Conservation (phyloP, 192 early-diverging fungal species). For the Entrophospora sp. region DNA sequence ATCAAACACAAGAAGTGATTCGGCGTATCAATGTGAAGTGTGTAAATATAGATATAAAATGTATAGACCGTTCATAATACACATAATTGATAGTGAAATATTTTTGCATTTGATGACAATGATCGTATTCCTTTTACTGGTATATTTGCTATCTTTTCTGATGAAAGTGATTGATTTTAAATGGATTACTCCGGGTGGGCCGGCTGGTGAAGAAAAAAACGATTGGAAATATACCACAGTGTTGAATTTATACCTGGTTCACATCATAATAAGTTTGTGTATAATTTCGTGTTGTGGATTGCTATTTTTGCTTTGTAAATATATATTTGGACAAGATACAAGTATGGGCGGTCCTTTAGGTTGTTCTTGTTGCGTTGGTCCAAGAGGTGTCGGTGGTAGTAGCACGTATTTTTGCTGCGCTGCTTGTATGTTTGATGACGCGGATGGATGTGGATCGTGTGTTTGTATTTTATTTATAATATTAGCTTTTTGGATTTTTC, state of each 20-base stretch:
- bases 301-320: neutral
- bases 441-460: neutral
- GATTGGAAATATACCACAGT: neutral
- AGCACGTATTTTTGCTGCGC: no score
- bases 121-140: neutral
- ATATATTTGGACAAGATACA: neutral
- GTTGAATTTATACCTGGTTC: neutral
- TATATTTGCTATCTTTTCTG: neutral
- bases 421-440: no score
- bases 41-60: slow-evolving; percentile 14
- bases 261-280: neutral
- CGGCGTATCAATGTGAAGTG: slow-evolving; percentile 13
- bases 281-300: slow-evolving; percentile 1
- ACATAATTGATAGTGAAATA: neutral
- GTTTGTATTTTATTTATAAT: neutral
- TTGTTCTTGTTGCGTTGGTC: no score
- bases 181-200: no score
- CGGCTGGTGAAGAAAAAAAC: neutral
- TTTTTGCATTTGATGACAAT: neutral
- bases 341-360: neutral
- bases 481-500: neutral
- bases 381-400: no score
- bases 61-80: neutral
- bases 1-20: neutral
- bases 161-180: neutral